Evolutionary conservation across 768 basidiomycete species (phyloP).

Genomic region (Tulasnella calospora): DNA sequence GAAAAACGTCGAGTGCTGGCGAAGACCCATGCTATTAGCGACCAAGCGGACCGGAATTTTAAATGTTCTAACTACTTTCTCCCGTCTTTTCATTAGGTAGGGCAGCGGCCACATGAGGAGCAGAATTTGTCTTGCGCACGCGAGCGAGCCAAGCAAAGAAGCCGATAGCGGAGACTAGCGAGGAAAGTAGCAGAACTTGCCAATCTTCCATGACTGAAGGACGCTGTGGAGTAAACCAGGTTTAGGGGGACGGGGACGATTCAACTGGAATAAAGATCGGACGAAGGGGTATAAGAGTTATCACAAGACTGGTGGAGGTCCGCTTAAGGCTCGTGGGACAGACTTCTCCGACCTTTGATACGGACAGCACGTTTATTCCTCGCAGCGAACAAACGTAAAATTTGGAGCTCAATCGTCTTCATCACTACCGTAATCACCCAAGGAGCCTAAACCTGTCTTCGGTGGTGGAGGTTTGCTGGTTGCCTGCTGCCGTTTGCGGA

Average conservation of each 20-base stretch:
- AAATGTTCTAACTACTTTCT: neutral
- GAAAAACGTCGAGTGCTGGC: neutral
- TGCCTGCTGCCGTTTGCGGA: constrained; percentile 63
- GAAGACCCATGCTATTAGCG: neutral
- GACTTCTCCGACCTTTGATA: neutral
- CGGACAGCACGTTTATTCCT: neutral
- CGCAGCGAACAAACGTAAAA: neutral
- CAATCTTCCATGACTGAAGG: neutral
- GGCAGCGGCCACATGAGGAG: neutral
- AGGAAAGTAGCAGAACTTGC: neutral
- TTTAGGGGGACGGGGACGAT: neutral
- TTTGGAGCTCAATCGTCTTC: constrained; percentile 36
- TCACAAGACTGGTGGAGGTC: neutral
- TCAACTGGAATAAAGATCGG: neutral
- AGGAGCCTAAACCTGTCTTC: constrained; percentile 49
- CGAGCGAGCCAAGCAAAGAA: neutral
- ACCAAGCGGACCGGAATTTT: neutral
- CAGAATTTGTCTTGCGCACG: neutral
- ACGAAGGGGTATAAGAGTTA: neutral
- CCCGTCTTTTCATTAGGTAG: neutral
- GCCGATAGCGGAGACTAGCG: neutral
- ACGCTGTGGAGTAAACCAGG: neutral
- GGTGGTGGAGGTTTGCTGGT: constrained; percentile 36
- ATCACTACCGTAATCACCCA: constrained; percentile 78
- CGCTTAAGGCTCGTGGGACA: neutral